phyloP scores from a whole-genome alignment of 805 yeast species.

The Schwanniomyces sp. region DNA sequence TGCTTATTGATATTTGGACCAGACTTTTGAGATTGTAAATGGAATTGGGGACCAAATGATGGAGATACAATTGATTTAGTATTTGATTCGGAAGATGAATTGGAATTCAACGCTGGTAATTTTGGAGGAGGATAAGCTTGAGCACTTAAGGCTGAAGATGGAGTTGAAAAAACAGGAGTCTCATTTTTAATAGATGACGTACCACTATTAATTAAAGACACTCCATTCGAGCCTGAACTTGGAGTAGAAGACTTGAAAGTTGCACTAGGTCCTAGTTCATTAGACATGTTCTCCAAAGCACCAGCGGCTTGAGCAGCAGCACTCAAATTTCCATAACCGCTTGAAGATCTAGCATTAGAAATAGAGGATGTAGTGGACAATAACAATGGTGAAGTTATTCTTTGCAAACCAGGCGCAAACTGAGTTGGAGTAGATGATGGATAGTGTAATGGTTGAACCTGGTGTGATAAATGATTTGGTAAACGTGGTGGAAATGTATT shows the following conservation, averaged over 20 bases:
- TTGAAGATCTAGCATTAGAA: slow-evolving; percentile 36
- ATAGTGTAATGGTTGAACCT: slow-evolving; percentile 59
- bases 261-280: slow-evolving; percentile 45
- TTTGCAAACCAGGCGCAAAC: slow-evolving; percentile 62
- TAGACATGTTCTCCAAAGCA: slow-evolving; percentile 44
- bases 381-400: slow-evolving; percentile 65
- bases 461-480: slow-evolving; percentile 21
- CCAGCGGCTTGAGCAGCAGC: slow-evolving; percentile 41
- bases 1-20: not conserved
- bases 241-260: slow-evolving; percentile 28
- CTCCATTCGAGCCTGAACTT: slow-evolving; percentile 13
- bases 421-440: slow-evolving; percentile 71
- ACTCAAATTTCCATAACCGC: slow-evolving; percentile 5
- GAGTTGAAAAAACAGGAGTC: slow-evolving; percentile 27
- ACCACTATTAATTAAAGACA: slow-evolving; percentile 37
- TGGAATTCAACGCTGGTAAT: slow-evolving; percentile 30
- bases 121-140: slow-evolving; percentile 31
- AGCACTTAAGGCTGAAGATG: slow-evolving; percentile 34
- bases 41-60: slow-evolving; percentile 47
- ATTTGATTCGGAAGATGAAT: slow-evolving; percentile 4
- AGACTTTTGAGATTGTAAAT: slow-evolving; percentile 13
- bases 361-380: slow-evolving; percentile 50
- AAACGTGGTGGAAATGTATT: slow-evolving; percentile 15
- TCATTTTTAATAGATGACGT: slow-evolving; percentile 13
- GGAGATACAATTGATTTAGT: slow-evolving; percentile 35